Evolutionary conservation across 2,329 filamentous ascomycete genomes (phyloP), one percentile per base, ranked within the genome.

Genomic region (Aspergillus sp.): DNA sequence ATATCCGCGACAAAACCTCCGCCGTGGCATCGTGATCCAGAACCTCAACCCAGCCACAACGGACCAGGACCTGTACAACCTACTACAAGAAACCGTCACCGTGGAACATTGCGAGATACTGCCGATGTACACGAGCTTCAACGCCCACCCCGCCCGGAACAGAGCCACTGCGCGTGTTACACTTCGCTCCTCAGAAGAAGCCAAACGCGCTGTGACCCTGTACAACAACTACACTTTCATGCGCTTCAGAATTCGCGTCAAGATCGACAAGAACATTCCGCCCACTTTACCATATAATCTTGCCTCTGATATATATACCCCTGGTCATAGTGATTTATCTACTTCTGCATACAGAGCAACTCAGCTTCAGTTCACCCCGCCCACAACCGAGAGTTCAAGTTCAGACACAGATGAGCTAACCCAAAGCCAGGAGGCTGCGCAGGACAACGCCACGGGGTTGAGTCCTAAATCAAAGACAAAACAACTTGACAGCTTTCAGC

Each of bases 171-270:
- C 69, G 2, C 70, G 65, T 7, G 68, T 70, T 4, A 71, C 68
- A 2, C 72, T 76, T 59, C 66, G 60, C 39, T 69, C 60, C 9
- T 59, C 64, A 12, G 74, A 76, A 1, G 73, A 75, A 34, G 75
- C 75, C 4, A 70, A 70, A 52, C 65, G 66, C n/a, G 72, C 71
- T 12, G 65, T 73, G 19, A 57, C 59, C 1, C 63, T 69, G 49
- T 70, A 72, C 52, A 71, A 77, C 58, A 73, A 72, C 33, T 58
- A 68, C 15, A 58, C 60, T 5, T 72, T 77, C 51, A 68, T 69
- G 56, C 72, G 71, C 1, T 63, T 65, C 1, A 69, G 61, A 9
- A 73, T 77, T 33, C 63, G 68, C 30, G 70, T 77, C 6, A 65
- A 68, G 49, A 58, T 76, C 49, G 69, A 74, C 51, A 64, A 63